Base-by-base conservation (phyloP, 495 filamentous ascomycete species). In the Amniculicola lignicola region DNA sequence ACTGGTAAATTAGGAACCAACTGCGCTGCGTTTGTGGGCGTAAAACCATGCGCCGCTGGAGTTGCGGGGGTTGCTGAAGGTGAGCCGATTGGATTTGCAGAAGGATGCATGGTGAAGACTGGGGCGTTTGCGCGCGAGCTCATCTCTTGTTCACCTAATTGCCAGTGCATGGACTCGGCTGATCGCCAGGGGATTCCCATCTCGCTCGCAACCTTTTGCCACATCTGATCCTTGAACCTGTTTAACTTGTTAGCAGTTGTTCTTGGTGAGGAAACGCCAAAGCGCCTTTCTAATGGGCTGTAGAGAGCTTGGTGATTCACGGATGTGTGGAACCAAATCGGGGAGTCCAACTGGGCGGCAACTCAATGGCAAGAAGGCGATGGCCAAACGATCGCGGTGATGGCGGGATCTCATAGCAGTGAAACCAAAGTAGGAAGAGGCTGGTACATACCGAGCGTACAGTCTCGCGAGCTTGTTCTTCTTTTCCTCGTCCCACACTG, bases 111-210 rank as follows among this genome's bases (percentile, higher is more conserved):
- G 36, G 70, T 69, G 53, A 73, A 73, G 42, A 73, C 64, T 0
- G 69, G 65, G n/a, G 70, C 70, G 43, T 71, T 71, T 11, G 70
- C 70, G 19, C 70, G 65, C 35, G 59, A 46, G 36, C 89, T 89
- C 87, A 98, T 96, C 53, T 96, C 93, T 61, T 80, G 75, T 69
- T 95, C 91, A 46, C 93, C 93, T 16, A 98, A 72, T 64, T 94
- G 87, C 93, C 93, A 98, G 72, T 98, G 93, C 91, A 96, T 96
- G 14, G 88, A 89, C 72, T 98, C 93, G 25, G 88, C 92, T 5
- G 93, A 88, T 47, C 92, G 82, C 91, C 92, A 98, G 22, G 93
- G 93, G 60, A 96, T 84, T n/a, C 82, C 82, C 85, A 98, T 90
- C 73, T 98, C 93, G 68, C 88, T 86, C 28, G 90, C 88, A 4